Conservation (phyloP, 305 asterid species). For the Fraxinus platypoda region DNA sequence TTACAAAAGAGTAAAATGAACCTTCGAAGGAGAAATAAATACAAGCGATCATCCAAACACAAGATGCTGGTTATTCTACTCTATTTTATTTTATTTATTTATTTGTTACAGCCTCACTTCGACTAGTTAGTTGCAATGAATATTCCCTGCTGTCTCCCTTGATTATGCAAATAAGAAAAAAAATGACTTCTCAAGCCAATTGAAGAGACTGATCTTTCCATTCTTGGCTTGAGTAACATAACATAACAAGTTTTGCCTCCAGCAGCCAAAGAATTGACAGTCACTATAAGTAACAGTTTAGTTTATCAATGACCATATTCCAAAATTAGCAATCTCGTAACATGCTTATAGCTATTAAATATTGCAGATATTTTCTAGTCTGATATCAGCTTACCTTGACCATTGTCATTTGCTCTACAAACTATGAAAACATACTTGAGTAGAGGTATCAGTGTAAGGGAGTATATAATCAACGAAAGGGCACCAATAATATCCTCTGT, state of each 20-base stretch:
- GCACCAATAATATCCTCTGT: conserved; percentile 88
- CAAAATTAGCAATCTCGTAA: neutral
- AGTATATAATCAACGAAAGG: conserved; percentile 91
- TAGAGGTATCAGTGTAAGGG: conserved; percentile 87
- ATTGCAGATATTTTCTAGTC: neutral
- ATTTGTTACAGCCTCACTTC: neutral
- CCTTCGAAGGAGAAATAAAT: neutral
- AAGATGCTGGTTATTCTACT: neutral
- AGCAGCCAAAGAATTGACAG: neutral
- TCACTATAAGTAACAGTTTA: neutral
- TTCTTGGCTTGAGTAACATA: neutral
- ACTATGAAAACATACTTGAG: conserved; percentile 95
- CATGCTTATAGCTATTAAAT: neutral
- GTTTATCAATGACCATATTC: neutral
- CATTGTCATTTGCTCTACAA: conserved; percentile 93
- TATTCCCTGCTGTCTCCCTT: neutral
- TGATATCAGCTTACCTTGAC: conserved; percentile 66
- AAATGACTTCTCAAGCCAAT: neutral
- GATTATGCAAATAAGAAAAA: neutral
- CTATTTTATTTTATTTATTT: neutral
- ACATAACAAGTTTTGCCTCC: neutral
- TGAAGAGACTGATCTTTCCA: neutral
- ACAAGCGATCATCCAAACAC: neutral
- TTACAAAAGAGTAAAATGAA: neutral
- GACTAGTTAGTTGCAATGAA: neutral